Evolutionary conservation across 495 filamentous ascomycete species (phyloP).

Genomic region (Letharia lupina): DNA sequence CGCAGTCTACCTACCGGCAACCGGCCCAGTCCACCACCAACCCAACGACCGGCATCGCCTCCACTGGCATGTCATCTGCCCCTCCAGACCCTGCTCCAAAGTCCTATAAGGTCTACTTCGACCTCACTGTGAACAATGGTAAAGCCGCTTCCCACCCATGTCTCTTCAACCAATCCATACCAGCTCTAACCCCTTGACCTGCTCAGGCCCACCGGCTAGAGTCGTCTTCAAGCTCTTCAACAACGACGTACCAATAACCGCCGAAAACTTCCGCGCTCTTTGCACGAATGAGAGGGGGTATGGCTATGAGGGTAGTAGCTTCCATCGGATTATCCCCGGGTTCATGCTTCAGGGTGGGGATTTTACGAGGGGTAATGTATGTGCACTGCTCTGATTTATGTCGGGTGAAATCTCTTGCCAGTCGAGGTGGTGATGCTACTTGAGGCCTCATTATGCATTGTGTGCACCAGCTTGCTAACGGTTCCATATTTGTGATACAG

Average conservation of each 20-base stretch:
- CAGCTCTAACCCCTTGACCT: neutral
- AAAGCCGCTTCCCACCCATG: neutral
- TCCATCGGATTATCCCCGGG: constrained; percentile 35
- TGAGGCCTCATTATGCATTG: neutral
- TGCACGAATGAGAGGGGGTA: constrained; percentile 29
- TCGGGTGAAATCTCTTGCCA: neutral
- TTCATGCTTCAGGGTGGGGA: constrained; percentile 48
- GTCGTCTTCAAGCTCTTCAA: constrained; percentile 11
- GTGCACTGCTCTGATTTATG: constrained; percentile 15
- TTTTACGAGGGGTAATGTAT: constrained; percentile 43
- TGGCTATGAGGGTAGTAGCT: constrained; percentile 52
- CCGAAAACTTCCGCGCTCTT: constrained; percentile 50
- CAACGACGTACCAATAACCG: constrained; percentile 37
- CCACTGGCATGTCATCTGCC: neutral
- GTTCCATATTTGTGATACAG: constrained; percentile 30
- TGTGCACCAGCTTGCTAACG: neutral
- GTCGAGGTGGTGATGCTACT: neutral
- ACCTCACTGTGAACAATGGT: constrained; percentile 17
- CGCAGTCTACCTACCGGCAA: constrained; percentile 1
- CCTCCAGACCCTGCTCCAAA: neutral
- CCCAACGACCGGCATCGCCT: constrained; percentile 1
- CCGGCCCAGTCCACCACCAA: neutral
- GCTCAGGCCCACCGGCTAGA: constrained; percentile 4
- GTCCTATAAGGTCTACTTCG: constrained; percentile 13
- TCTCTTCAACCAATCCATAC: neutral